Percentiles rank a stretch among this genome's conserved stretches.
phyloP scores from a whole-genome alignment of 78 protist genomes.

The Dictyostelium intermedium region DNA sequence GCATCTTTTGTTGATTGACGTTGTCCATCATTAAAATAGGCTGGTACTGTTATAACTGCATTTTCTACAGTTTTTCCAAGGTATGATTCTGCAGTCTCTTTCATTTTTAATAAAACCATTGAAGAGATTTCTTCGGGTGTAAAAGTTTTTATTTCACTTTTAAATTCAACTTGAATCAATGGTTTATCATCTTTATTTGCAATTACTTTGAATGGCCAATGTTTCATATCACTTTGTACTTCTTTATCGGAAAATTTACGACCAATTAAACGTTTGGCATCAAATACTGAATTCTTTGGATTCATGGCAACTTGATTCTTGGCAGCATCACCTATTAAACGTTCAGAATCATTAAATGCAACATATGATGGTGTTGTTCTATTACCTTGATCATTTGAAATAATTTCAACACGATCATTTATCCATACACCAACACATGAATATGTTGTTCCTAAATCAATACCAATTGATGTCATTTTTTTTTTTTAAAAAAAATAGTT shows the following conservation, averaged over 20 bases:
- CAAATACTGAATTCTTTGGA: conserved; percentile 97
- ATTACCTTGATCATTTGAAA: conserved; percentile 97
- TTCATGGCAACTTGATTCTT: conserved; percentile 96
- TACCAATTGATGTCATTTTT: conserved; percentile 83
- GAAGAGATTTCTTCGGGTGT: conserved; percentile 93
- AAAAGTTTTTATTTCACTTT: conserved; percentile 84
- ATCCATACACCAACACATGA: conserved; percentile 94
- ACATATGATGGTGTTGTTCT: conserved; percentile 97
- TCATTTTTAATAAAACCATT: conserved; percentile 95
- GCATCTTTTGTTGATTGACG: conserved; percentile 99
- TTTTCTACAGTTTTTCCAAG: conserved; percentile 87
- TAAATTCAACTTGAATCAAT: conserved; percentile 82
- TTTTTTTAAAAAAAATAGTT: not conserved
- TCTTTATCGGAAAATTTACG: conserved; percentile 80
- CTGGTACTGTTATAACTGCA: conserved; percentile 96
- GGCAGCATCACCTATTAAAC: conserved; percentile 97
- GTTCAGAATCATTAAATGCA: conserved; percentile 95
- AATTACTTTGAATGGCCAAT: conserved; percentile 92
- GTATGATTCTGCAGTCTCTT: conserved; percentile 92
- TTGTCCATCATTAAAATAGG: conserved; percentile 98
- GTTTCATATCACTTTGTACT: conserved; percentile 91
- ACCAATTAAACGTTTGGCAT: conserved; percentile 97
- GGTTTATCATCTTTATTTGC: conserved; percentile 67
- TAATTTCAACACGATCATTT: conserved; percentile 94
- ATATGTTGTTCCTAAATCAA: conserved; percentile 97